Percentiles rank a stretch among this genome's conserved stretches.
Evolutionary conservation across 345 rosid genomes (phyloP).

Genomic region (Viola odorata): DNA sequence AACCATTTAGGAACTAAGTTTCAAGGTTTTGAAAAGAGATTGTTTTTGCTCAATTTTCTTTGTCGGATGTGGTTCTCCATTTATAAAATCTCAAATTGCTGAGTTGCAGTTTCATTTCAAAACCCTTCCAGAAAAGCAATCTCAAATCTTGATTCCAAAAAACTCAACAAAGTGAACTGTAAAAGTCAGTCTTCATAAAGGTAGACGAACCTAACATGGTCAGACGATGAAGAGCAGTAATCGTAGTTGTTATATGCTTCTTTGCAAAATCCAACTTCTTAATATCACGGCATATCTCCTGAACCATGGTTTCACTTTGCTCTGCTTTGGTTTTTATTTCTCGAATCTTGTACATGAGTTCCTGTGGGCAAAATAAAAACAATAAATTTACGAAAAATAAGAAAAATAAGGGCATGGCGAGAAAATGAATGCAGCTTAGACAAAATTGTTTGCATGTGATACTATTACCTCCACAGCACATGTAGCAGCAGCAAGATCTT

Average conservation of each 20-base stretch:
- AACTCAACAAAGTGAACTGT: too few relatives aligned
- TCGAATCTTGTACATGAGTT: slow-evolving; percentile 81
- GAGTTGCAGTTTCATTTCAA: too few relatives aligned
- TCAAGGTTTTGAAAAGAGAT: too few relatives aligned
- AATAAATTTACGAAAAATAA: background rate
- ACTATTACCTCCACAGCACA: slow-evolving; percentile 79
- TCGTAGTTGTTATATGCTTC: slow-evolving; percentile 96
- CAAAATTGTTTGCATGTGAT: background rate
- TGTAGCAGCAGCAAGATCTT: slow-evolving; percentile 99
- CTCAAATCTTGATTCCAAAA: too few relatives aligned
- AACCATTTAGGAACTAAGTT: too few relatives aligned
- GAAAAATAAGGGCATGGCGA: background rate
- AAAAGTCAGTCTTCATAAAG: background rate
- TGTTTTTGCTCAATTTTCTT: too few relatives aligned
- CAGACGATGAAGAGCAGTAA: slow-evolving; percentile 98
- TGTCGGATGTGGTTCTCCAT: too few relatives aligned
- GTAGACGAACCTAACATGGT: slow-evolving; percentile 83
- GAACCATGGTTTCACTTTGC: slow-evolving; percentile 99
- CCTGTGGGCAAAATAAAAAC: slow-evolving; percentile 41
- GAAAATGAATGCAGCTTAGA: background rate
- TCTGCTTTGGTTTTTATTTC: slow-evolving; percentile 98
- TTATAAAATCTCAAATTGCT: too few relatives aligned
- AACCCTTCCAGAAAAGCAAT: too few relatives aligned
- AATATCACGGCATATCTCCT: slow-evolving; percentile 97
- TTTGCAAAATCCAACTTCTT: slow-evolving; percentile 98